phyloP scores from a whole-genome alignment of 2,329 filamentous ascomycete genomes.

The Penicillium sp. region DNA sequence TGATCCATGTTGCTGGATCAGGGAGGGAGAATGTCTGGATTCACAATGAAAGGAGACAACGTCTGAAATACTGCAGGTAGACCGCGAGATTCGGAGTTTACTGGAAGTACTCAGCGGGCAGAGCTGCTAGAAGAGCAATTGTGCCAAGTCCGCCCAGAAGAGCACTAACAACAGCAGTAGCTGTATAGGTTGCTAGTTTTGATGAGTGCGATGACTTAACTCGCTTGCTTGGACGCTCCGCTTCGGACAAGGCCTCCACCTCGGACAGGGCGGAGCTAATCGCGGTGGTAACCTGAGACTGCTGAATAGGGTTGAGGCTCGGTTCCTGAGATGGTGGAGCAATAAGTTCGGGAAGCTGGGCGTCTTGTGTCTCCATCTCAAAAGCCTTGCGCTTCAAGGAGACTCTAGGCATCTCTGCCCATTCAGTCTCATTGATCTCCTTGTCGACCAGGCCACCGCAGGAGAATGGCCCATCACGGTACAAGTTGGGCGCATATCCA shows the following conservation, averaged over 20 bases:
- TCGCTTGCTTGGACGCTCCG: conserved; percentile 30
- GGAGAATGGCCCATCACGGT: conserved; percentile 14
- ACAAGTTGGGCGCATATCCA: background rate
- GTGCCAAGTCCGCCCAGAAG: conserved; percentile 44
- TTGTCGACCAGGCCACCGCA: background rate
- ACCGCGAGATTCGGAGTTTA: conserved; percentile 9
- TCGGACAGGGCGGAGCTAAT: conserved; percentile 15
- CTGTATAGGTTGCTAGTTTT: conserved; percentile 37
- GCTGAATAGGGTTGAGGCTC: conserved; percentile 7
- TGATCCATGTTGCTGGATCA: background rate
- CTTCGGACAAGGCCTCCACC: conserved; percentile 13
- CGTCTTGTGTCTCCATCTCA: conserved; percentile 31
- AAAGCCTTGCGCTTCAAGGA: conserved; percentile 32
- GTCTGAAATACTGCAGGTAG: background rate
- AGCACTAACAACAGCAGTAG: conserved; percentile 41
- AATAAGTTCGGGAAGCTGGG: conserved; percentile 22
- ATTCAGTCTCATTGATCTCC: background rate
- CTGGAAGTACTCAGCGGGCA: conserved; percentile 45
- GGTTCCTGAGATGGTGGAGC: conserved; percentile 14
- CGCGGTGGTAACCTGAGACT: conserved; percentile 9
- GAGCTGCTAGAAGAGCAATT: conserved; percentile 40
- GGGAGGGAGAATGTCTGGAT: background rate
- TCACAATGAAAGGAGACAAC: background rate
- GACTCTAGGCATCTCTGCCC: background rate
- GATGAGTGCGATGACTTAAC: conserved; percentile 21